These are phyloP conservation scores for Ascochyta viciae-villosae DNA, from an alignment of 2,329 filamentous ascomycete species.

Conservation along the genomic window DNA sequence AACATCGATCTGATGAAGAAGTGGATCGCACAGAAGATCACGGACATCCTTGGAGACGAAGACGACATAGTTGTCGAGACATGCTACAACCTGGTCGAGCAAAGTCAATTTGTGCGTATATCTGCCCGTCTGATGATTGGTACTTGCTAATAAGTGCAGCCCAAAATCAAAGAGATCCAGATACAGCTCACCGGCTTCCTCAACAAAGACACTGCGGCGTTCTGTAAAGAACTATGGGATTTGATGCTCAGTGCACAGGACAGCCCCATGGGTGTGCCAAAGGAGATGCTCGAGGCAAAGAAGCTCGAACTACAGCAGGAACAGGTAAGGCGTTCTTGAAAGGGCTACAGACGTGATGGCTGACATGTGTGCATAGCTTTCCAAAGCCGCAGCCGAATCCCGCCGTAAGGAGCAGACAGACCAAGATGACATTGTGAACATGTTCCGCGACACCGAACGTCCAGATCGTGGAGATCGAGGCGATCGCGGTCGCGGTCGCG, in stretches of 20 bases:
- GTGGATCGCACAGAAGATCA: constrained; percentile 92
- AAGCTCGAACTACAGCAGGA: constrained; percentile 94
- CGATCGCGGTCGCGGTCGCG: constrained; percentile 50
- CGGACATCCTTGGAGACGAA: constrained; percentile 86
- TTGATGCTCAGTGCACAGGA: constrained; percentile 88
- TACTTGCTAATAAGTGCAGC: constrained; percentile 61
- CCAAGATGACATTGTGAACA: constrained; percentile 72
- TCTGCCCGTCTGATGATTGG: not conserved
- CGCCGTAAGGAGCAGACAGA: constrained; percentile 69
- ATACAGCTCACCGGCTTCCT: constrained; percentile 95
- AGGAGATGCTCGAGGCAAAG: constrained; percentile 94
- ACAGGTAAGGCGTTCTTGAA: constrained; percentile 67
- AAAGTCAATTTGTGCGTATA: constrained; percentile 72
- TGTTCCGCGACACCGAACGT: constrained; percentile 70
- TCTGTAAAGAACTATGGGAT: constrained; percentile 94
- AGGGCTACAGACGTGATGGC: constrained; percentile 3
- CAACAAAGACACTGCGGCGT: constrained; percentile 85
- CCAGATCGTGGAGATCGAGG: constrained; percentile 39
- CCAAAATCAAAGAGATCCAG: constrained; percentile 93
- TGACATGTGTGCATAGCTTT: constrained; percentile 68
- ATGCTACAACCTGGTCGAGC: constrained; percentile 73
- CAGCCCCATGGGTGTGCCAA: constrained; percentile 88
- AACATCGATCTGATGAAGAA: constrained; percentile 98
- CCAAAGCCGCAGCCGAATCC: constrained; percentile 78
- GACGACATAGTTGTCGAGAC: constrained; percentile 97